Base-by-base conservation (phyloP, 2,329 filamentous ascomycete species). In the Fusarium coffeatum region DNA sequence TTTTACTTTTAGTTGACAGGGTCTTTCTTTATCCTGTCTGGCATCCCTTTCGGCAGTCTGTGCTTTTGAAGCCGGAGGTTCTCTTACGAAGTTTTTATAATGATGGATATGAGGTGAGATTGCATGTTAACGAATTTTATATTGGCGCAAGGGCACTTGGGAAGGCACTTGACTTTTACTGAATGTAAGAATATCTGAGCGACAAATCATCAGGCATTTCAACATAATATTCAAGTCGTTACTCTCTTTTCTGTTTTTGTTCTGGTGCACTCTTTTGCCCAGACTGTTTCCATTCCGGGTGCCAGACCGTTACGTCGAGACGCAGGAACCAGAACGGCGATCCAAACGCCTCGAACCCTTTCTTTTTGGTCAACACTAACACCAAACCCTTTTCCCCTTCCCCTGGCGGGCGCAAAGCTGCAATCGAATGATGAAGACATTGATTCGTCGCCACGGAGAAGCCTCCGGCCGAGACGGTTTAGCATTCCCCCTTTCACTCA, bases 1-100 rank as follows among this genome's bases (percentile, higher is more conserved):
- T 88, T 86, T 68, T 89, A 89, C 73, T 89, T 87, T 68, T 88
- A 77, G 60, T 18, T 25, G 23, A 13, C 30, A 27, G 28, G 47
- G 50, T 43, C 22, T 42, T n/a, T 43, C 22, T 42, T n/a, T 40
- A 42, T 13, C 23, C 60, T 37, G 1, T 40, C 22, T 20, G 41
- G 50, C 4, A 56, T 10, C 22, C 13, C 23, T 8, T n/a, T n/a
- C 20, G 30, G 20, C 34, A n/a, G 32, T 41, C 48, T 51, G 22
- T n/a, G 18, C 13, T 11, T 32, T 32, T 40, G 7, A 20, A 10
- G 13, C 9, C 32, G 10, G 18, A 51, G 49, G 23, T 6, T 2
- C 2, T 41, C 34, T 41, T 28, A 51, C 18, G 23, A 53, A 20
- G 10, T 16, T 41, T 51, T 53, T 41, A 53, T 20, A 53, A 53